Conservation (phyloP, 148 eudicot genomes). For the Cornus controversa region DNA sequence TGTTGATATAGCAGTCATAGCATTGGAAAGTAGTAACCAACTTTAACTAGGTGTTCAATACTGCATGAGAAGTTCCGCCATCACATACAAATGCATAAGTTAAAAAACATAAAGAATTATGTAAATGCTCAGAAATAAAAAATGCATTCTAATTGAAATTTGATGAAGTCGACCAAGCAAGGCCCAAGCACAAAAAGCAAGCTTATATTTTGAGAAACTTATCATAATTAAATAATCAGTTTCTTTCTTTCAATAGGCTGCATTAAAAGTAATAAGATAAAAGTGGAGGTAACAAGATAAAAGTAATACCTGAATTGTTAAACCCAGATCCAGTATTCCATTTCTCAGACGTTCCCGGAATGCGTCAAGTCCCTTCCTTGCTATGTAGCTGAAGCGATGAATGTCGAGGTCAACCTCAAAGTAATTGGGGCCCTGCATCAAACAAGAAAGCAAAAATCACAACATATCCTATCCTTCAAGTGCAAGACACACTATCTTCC, state of each 20-base stretch:
- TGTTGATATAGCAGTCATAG: too few relatives aligned
- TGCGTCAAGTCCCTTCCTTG: slow-evolving; percentile 83
- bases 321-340: slow-evolving; percentile 70
- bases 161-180: too few relatives aligned
- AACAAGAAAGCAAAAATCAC: neutral
- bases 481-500: neutral
- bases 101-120: too few relatives aligned
- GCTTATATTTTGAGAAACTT: neutral
- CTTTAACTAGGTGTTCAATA: too few relatives aligned
- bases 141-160: too few relatives aligned
- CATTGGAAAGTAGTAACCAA: too few relatives aligned
- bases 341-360: slow-evolving; percentile 59
- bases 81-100: too few relatives aligned
- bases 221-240: neutral
- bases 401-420: slow-evolving; percentile 90
- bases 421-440: slow-evolving; percentile 67
- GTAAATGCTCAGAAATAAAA: neutral
- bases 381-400: slow-evolving; percentile 84
- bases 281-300: neutral
- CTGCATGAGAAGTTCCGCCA: too few relatives aligned
- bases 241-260: neutral
- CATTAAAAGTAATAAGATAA: neutral
- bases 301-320: slow-evolving; percentile 65
- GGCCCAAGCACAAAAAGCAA: neutral
- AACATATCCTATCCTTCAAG: neutral